Evolutionary conservation across 345 rosid species (phyloP).

Genomic region (Iberis pinnata): DNA sequence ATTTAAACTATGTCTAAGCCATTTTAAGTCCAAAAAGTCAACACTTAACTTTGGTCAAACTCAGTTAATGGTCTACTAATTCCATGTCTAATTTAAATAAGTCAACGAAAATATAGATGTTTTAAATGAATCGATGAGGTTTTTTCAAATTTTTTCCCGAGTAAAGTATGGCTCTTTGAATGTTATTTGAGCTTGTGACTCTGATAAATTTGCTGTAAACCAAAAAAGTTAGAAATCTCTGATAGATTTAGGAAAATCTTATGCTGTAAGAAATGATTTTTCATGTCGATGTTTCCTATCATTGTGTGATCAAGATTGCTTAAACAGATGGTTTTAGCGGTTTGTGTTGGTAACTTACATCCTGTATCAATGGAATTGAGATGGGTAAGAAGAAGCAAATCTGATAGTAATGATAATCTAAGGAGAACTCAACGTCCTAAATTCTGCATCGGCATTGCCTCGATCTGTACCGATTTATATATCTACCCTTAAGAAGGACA

Average conservation of each 20-base stretch:
- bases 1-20: no score
- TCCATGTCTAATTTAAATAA: no score
- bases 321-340: constrained; percentile 18
- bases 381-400: constrained; percentile 36
- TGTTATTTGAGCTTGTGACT: constrained; percentile 4
- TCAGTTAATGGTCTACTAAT: no score
- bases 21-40: no score
- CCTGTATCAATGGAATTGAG: constrained; percentile 42
- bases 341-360: constrained; percentile 18
- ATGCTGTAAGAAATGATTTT: neutral
- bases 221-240: neutral
- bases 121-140: no score
- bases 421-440: neutral
- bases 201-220: neutral
- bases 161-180: neutral
- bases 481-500: constrained; percentile 51
- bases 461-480: constrained; percentile 45
- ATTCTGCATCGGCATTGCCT: constrained; percentile 20
- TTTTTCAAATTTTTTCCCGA: no score
- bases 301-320: constrained; percentile 13
- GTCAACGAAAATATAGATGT: no score
- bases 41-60: no score
- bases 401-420: neutral
- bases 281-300: constrained; percentile 8
- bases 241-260: neutral